Base-by-base conservation (phyloP, 441 rosid species). In the Dalechampia spathulata region DNA sequence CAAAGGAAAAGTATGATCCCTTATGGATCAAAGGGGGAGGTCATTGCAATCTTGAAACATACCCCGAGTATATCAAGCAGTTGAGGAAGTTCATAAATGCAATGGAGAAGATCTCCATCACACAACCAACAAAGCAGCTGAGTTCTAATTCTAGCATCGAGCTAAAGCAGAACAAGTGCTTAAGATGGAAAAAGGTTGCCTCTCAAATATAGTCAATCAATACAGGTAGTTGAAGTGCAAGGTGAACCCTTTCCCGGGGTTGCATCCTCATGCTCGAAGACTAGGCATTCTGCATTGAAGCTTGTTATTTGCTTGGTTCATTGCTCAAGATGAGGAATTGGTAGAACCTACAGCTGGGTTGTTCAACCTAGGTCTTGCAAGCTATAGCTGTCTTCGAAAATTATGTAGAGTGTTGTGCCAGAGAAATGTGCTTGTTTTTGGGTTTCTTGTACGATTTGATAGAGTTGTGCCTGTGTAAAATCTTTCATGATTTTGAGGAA, bases 1-100 rank as follows among this genome's bases (percentile, higher is more conserved):
- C 87, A 36, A 85, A 69, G 65, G 88, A 81, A 54, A 85, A 85
- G 66, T 87, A 85, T 16, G 93, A 85, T 43, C 96, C 96, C 0
- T 62, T 87, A 38, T 87, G 96, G 96, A 70, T 87, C 37, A 69
- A 78, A 71, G 96, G 90, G 26, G 86, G 93, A 26, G 76, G 64
- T 57, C 96, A 87, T 52, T 87, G 88, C 62, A 76, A 85, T 67
- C 76, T 87, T 49, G 96, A 87, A 66, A 63, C 67, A 19, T 83
- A 62, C 34, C 90, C 94, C 0, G 84, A 84, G 64, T 83, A 80
- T 60, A 78, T 83, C 72, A 75, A 72, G 62, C 88, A 83, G 69
- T 70, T 89, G 38, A 59, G 66, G 62, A 82, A 72, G 69, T 83
- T 80, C 74, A 71, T 82, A 55, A 78, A 75, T 3, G 82, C 87